phyloP scores from a whole-genome alignment of 2,329 filamentous ascomycete genomes.

The Didymellaceae sp. region DNA sequence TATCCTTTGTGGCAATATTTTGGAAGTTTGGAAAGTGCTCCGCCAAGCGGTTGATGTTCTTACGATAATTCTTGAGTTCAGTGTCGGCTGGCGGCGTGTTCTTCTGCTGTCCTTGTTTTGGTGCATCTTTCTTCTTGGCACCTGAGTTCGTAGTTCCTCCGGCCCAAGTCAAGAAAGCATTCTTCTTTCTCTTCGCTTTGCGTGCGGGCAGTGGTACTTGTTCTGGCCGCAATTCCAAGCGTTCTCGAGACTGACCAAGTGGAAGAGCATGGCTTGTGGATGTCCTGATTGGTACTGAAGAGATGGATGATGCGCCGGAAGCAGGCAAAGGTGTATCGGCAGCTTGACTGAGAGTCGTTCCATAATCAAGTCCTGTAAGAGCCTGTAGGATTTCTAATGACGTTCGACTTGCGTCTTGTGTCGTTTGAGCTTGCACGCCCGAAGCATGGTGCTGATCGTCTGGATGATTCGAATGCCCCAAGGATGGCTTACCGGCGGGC shows the following conservation, averaged over 20 bases:
- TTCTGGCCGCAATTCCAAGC: not conserved
- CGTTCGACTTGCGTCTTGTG: no score
- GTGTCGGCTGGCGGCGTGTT: not conserved
- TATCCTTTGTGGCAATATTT: not conserved
- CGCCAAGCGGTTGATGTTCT: not conserved
- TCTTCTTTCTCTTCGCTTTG: not conserved
- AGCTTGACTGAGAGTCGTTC: not conserved
- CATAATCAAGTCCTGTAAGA: no score
- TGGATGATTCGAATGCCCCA: no score
- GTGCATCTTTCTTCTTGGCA: not conserved
- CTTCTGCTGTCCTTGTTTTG: not conserved
- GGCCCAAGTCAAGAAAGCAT: not conserved
- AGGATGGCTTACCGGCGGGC: no score
- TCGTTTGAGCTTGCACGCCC: no score
- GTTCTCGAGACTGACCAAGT: no score
- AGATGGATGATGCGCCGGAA: not conserved
- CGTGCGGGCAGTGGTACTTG: not conserved
- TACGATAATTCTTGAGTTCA: constrained; percentile 3
- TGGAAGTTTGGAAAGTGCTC: not conserved
- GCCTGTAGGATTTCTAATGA: no score
- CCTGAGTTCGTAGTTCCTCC: not conserved
- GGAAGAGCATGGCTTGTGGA: no score
- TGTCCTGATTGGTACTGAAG: no score
- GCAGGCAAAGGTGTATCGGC: not conserved
- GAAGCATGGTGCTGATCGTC: no score